Evolutionary conservation across 345 rosid genomes (phyloP).

Genomic region (Dimocarpus longan): DNA sequence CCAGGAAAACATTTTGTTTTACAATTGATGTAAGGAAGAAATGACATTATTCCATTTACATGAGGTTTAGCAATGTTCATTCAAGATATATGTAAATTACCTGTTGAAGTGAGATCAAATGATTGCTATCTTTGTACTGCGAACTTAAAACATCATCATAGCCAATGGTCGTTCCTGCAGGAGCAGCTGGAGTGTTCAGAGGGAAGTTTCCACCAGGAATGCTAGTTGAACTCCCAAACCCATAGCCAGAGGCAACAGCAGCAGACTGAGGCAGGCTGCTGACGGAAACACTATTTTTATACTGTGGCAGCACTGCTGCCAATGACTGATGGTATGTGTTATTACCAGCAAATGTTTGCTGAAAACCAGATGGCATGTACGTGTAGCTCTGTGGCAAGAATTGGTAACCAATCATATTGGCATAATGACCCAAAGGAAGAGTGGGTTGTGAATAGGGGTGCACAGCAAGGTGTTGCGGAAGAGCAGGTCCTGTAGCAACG

Average conservation of each 20-base stretch:
- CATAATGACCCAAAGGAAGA: conserved; percentile 76
- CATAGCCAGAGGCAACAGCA: conserved; percentile 79
- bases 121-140: conserved; percentile 82
- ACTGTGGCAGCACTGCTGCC: conserved; percentile 87
- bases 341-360: conserved; percentile 82
- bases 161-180: conserved; percentile 62
- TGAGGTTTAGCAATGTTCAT: background rate
- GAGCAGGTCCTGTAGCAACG: conserved; percentile 75
- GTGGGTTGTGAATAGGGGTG: conserved; percentile 91
- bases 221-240: conserved; percentile 76
- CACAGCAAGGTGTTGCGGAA: conserved; percentile 86
- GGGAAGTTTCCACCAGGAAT: conserved; percentile 76
- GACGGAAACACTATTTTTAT: conserved; percentile 75
- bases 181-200: conserved; percentile 61
- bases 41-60: conserved; percentile 4
- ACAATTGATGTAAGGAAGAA: background rate
- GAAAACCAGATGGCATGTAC: conserved; percentile 89
- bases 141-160: conserved; percentile 79
- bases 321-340: conserved; percentile 83
- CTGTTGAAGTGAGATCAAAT: conserved; percentile 81
- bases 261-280: conserved; percentile 90
- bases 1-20: background rate
- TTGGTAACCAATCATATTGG: conserved; percentile 91
- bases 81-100: conserved; percentile 24
- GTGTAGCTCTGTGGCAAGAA: conserved; percentile 91